A percentile compares a stretch with the other conserved stretches of the same genome.
phyloP scores from a whole-genome alignment of 352 stramenopile genomes.

The Phytophthora melonis region DNA sequence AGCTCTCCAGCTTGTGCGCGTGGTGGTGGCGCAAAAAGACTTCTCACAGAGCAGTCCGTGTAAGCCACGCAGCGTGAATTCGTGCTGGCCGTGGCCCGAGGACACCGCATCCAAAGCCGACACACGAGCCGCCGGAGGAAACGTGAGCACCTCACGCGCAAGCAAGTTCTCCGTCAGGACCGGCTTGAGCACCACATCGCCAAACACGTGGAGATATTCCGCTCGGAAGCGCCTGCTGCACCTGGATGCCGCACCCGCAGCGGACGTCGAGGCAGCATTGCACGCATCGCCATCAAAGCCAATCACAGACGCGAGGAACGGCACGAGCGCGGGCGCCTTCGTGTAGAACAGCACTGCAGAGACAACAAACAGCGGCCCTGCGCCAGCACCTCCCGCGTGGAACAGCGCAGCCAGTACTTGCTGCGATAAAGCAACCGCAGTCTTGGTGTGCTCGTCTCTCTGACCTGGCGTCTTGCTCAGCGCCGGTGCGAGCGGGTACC shows the following conservation, averaged over 20 bases:
- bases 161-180: conserved; percentile 75
- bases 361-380: conserved; percentile 67
- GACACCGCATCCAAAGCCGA: conserved; percentile 41
- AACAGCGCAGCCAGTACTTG: conserved; percentile 68
- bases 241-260: conserved; percentile 31
- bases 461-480: conserved; percentile 70
- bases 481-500: conserved; percentile 56
- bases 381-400: conserved; percentile 43
- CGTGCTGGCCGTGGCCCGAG: conserved; percentile 45
- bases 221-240: conserved; percentile 54
- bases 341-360: conserved; percentile 77
- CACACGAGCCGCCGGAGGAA: conserved; percentile 40
- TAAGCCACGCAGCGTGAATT: conserved; percentile 62
- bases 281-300: conserved; percentile 36
- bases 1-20: conserved; percentile 59
- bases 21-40: conserved; percentile 72
- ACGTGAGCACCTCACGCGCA: conserved; percentile 64
- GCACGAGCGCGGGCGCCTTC: conserved; percentile 63
- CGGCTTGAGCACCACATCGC: conserved; percentile 71
- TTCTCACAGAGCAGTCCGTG: conserved; percentile 70
- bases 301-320: conserved; percentile 58
- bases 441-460: conserved; percentile 66
- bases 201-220: conserved; percentile 69
- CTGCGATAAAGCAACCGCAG: conserved; percentile 61
- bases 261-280: conserved; percentile 17